Base-by-base conservation (phyloP, 805 yeast genomes). In the Candida ulmi region DNA sequence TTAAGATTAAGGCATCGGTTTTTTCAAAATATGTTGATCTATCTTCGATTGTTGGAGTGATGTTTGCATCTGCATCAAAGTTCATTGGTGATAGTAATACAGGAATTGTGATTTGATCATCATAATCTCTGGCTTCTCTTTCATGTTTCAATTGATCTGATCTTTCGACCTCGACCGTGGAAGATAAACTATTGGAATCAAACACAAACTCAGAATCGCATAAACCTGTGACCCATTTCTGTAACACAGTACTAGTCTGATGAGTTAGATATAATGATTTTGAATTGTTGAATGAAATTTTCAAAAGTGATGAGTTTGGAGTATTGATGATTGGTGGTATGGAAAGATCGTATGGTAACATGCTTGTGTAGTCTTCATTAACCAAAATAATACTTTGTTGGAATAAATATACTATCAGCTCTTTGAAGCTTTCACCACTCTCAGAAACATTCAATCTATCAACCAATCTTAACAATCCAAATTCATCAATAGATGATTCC, bases 151-250 rank as follows among this genome's bases (percentile, higher is more conserved):
- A 15, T 42, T 41, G 16, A 39, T 42, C 11, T 47, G 40, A 3
- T 57, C 35, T 8, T 47, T 15, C 24, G 9, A 21, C n/a, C n/a
- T 54, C 51, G 24, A 64, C 37, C 1, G 65, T 58, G 2, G 65
- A 60, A 3, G 66, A 58, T 19, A 66, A 43, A 34, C 50, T 54
- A 8, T 37, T 29, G 4, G 58, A 53, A 38, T 57, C 46, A 38
- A 65, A 63, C 8, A 43, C 40, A 13, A 63, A 45, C 5, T 59
- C 62, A 34, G 44, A 42, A 39, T 66, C 62, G 30, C 68, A 54
- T 9, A 68, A 37, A 0, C 61, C 71, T 2, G 70, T 57, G 12
- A 65, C 60, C 72, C 72, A 68, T 48, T 66, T 66, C 46, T 66
- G 63, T 27, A 65, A 46, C 7, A 61, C 51, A 33, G 55, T 51